phyloP scores from a whole-genome alignment of 169 alveolate genomes.

The Eimeria acervulina region DNA sequence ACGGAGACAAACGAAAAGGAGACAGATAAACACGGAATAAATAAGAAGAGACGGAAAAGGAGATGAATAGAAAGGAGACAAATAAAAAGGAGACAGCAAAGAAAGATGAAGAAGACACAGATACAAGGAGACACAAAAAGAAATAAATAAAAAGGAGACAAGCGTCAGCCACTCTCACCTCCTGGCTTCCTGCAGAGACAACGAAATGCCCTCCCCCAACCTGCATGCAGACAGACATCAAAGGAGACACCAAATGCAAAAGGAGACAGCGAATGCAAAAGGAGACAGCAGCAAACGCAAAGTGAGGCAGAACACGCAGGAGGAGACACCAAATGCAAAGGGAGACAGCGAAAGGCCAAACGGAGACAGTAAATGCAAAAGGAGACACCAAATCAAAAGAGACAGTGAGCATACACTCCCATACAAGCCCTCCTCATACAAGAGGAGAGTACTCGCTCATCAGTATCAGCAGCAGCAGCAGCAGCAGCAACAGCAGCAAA shows the following conservation, averaged over 20 bases:
- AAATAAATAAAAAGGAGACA: too few relatives aligned
- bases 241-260: neutral
- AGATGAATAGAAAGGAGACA: too few relatives aligned
- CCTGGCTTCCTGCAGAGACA: neutral
- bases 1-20: too few relatives aligned
- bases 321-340: neutral
- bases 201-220: slow-evolving; percentile 17
- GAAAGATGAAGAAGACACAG: too few relatives aligned
- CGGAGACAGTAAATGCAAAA: neutral
- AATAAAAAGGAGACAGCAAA: too few relatives aligned
- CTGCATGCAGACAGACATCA: neutral
- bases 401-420: neutral
- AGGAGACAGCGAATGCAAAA: neutral
- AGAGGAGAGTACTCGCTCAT: neutral
- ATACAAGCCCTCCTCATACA: too few relatives aligned
- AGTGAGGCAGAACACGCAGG: neutral
- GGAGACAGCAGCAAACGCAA: neutral
- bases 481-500: slow-evolving; percentile 21
- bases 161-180: neutral
- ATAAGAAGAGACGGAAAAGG: neutral
- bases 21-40: too few relatives aligned
- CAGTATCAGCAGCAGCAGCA: neutral
- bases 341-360: neutral
- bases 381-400: neutral
- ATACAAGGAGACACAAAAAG: neutral